Base-by-base conservation (phyloP, 139 green algal species). In the Chlamydomonas asymmetrica region DNA sequence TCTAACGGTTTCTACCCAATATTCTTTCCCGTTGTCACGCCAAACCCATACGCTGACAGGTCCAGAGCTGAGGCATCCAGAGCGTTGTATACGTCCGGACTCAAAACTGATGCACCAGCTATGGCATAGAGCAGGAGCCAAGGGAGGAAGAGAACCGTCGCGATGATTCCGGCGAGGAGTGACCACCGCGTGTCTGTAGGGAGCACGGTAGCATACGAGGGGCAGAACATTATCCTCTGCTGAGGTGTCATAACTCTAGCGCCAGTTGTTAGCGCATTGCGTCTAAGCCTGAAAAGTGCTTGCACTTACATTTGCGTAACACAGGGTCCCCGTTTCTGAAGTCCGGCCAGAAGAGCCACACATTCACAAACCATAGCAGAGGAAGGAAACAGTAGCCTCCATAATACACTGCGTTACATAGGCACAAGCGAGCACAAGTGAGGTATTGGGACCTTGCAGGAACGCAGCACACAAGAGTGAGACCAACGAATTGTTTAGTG, bases 311-410 rank as follows among this genome's bases (percentile, higher is more conserved):
- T 52, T 60, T 75, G 13, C 84, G 76, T 0, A 93, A 61, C 0
- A 90, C 56, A 1, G 72, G 61, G 68, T 93, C 86, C 9, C 73
- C 75, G 27, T 63, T 41, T 18, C 61, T 62, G 63, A 92, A 88
- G 71, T 88, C 65, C 0, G 88, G 89, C 63, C 76, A 90, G 76
- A 89, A 93, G 20, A 92, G 85, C 88, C 88, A 93, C 16, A 86
- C 65, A 59, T 91, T 93, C 25, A 72, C 61, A 5, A 66, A 66
- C 88, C 88, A 93, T 20, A 92, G 75, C 64, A 85, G 81, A 39
- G 88, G 88, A 48, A 93, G 65, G 32, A 83, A 75, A 7, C 59
- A 62, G 68, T 86, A 93, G 43, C 88, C 88, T 16, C 65, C 71
- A 48, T 71, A 57, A 38, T 87, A 93, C 76, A 88, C 80, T 89